Base-by-base conservation (phyloP, 202 grass and related monocot species). In the Eragrostis tef region DNA sequence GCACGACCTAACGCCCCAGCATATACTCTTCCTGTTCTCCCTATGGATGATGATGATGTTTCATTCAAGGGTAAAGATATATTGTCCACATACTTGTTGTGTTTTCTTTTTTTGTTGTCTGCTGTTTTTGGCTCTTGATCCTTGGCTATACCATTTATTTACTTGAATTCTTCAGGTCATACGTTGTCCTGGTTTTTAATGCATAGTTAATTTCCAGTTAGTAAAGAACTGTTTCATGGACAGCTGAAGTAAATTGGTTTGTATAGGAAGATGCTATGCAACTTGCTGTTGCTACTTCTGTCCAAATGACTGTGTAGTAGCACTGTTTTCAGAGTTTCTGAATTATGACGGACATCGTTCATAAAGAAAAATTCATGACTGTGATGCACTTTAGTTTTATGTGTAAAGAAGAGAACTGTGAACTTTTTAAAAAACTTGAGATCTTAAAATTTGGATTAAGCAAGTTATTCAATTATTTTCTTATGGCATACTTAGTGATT, bases 11-110 rank as follows among this genome's bases (percentile, higher is more conserved):
- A 73, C 84, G 84, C 84, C 58, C 63, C 87, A 71, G 65, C 89
- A 25, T 93, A 90, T 87, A 59, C 85, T 0, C 56, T 87, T 77
- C 89, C 87, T 52, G 66, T 91, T 74, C 66, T 91, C 39, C 89
- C 94, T 78, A 75, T 91, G n/a, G 91, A 97, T 84, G 94, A 97
- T 80, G 89, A 93, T 86, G 91, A 91, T 85, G 82, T 88, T 61
- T 79, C 94, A 11, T 89, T 86, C 84, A 92, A 93, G 83, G 83
- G 94, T 93, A 70, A 64, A 20, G 9, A 21, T 69, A 22, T 77
- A 62, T 24, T 64, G 6, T 87, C 54, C 22, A 21, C 24, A 51
- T 64, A 24, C 29, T 77, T 64, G 39, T 53, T 60, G 2, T 67
- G 22, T 51, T 22, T 60, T 51, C 19, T 6, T 67, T 65, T 65